Conservation (phyloP, 1,284 basidiomycete genomes). For the Gymnopus androsaceus region DNA sequence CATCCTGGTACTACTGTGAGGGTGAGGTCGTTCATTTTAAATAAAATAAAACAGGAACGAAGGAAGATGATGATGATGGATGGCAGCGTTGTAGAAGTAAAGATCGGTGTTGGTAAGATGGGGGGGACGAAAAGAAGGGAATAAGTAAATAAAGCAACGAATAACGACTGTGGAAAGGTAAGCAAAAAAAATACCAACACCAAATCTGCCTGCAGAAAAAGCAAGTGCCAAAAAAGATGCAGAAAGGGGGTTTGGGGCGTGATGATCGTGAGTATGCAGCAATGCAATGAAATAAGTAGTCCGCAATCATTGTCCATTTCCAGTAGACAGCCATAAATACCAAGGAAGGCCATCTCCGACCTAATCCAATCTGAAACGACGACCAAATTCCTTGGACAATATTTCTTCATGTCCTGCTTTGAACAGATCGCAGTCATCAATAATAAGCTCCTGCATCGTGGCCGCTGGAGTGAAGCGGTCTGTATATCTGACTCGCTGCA, state of each 20-base stretch:
- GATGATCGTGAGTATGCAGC: no score
- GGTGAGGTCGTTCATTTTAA: no score
- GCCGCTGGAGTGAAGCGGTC: conserved; percentile 33
- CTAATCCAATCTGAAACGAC: conserved; percentile 3
- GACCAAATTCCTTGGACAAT: conserved; percentile 41
- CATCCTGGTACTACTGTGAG: not conserved
- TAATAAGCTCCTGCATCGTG: conserved; percentile 45
- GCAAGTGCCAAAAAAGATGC: not conserved
- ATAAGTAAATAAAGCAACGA: not conserved
- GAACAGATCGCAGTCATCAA: conserved; percentile 52
- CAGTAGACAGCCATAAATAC: not conserved
- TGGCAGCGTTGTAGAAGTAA: not conserved
- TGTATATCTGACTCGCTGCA: conserved; percentile 49
- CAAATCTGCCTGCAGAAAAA: not conserved
- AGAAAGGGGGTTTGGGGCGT: not conserved
- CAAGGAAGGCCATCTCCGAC: not conserved
- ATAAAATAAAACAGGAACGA: not conserved
- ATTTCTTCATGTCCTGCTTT: conserved; percentile 38
- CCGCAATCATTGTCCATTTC: no score
- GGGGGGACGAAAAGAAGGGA: not conserved
- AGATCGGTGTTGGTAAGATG: not conserved
- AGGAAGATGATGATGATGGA: not conserved
- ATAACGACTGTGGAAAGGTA: not conserved
- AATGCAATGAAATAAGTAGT: no score
- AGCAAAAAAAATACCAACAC: not conserved